Evolutionary conservation across 306 rosid genomes (phyloP).

Genomic region (Carpinus fangiana): DNA sequence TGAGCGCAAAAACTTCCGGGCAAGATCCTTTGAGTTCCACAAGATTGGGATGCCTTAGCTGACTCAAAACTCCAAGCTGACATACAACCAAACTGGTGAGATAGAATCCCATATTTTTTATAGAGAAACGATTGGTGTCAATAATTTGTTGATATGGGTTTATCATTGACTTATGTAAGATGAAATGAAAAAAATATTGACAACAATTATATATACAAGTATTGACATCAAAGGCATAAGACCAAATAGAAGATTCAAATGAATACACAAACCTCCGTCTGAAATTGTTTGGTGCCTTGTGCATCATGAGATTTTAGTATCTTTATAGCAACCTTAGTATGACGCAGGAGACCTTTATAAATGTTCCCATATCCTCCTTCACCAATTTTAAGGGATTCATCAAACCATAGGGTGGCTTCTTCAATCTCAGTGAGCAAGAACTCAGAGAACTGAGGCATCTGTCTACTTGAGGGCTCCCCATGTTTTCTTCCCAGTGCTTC

Average conservation of each 20-base stretch:
- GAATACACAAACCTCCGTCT: constrained; percentile 45
- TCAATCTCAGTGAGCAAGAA: constrained; percentile 47
- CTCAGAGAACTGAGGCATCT: constrained; percentile 38
- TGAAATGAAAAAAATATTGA: too few relatives aligned
- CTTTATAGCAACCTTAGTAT: constrained; percentile 71
- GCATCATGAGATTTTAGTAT: constrained; percentile 43
- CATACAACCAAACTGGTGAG: not conserved
- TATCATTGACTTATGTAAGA: too few relatives aligned
- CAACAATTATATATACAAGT: too few relatives aligned
- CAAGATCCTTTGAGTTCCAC: constrained; percentile 54
- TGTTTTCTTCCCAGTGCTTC: constrained; percentile 59
- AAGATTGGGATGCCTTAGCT: constrained; percentile 52
- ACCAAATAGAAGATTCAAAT: too few relatives aligned
- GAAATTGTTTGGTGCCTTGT: constrained; percentile 72
- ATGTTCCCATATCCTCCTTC: constrained; percentile 61
- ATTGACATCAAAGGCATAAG: too few relatives aligned
- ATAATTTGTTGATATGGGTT: too few relatives aligned
- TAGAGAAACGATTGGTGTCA: not conserved
- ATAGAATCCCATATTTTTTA: constrained; percentile 10
- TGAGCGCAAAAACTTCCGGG: constrained; percentile 45
- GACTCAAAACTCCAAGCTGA: constrained; percentile 57
- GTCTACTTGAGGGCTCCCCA: constrained; percentile 48
- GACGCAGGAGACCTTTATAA: constrained; percentile 41
- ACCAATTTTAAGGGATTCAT: constrained; percentile 48
- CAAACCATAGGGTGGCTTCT: constrained; percentile 42